phyloP scores from a whole-genome alignment of 1,284 basidiomycete species.

The Irpex sp. region DNA sequence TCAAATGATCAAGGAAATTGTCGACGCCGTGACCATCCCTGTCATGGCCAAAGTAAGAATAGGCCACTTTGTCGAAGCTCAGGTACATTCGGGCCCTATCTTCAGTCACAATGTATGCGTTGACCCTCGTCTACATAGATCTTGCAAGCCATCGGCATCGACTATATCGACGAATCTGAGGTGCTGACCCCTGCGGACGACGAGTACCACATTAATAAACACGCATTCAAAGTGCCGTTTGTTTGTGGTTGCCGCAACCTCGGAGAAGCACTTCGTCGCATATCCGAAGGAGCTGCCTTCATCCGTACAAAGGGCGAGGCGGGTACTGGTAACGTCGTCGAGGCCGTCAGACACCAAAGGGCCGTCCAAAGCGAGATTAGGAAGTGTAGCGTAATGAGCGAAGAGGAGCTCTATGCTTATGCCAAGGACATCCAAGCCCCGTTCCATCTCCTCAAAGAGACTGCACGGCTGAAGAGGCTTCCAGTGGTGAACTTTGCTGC shows the following conservation, averaged over 20 bases:
- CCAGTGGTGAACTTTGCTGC: constrained; percentile 97
- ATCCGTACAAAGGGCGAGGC: constrained; percentile 98
- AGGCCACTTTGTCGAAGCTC: constrained; percentile 96
- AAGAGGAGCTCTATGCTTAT: constrained; percentile 94
- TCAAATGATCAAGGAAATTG: constrained; percentile 95
- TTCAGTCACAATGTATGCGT: not conserved
- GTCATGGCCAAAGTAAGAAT: constrained; percentile 95
- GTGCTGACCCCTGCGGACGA: constrained; percentile 96
- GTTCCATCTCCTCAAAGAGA: constrained; percentile 97
- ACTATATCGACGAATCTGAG: constrained; percentile 98
- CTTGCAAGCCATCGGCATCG: constrained; percentile 90
- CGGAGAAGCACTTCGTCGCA: constrained; percentile 93
- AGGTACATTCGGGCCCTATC: constrained; percentile 41
- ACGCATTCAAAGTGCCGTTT: constrained; percentile 86
- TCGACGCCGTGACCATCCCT: constrained; percentile 87
- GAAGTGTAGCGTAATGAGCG: constrained; percentile 81
- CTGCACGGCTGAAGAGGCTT: constrained; percentile 87
- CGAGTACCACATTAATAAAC: constrained; percentile 83
- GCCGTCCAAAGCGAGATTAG: constrained; percentile 85
- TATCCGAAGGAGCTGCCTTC: constrained; percentile 96
- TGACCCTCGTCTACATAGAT: constrained; percentile 52
- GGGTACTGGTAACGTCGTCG: constrained; percentile 97
- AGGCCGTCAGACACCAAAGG: constrained; percentile 93
- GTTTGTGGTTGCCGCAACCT: constrained; percentile 80
- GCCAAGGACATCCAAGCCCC: constrained; percentile 95